These are phyloP conservation scores for Kwoniella europaea DNA, from an alignment of 768 basidiomycete species.

Conservation along the genomic window DNA sequence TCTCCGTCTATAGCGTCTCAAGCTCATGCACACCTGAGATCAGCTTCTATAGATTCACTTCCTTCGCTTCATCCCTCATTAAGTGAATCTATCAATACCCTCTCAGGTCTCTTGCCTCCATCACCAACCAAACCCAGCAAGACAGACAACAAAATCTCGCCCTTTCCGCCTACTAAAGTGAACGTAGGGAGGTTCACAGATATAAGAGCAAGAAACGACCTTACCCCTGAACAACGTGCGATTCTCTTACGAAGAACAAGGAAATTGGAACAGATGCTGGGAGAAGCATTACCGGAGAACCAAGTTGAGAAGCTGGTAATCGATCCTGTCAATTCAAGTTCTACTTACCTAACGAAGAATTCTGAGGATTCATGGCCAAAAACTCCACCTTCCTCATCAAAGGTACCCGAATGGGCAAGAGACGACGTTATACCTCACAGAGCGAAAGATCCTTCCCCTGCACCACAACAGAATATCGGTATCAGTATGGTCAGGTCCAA, in stretches of 20 bases:
- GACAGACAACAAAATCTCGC: not conserved
- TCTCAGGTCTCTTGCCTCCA: conserved; percentile 16
- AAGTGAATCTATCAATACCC: conserved; percentile 37
- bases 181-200: conserved; percentile 10
- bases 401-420: conserved; percentile 30
- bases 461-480: not conserved
- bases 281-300: conserved; percentile 34
- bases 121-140: conserved; percentile 4
- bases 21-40: conserved; percentile 5
- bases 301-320: conserved; percentile 34
- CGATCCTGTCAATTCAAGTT: conserved; percentile 24
- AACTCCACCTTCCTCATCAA: conserved; percentile 8
- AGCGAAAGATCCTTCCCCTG: not conserved
- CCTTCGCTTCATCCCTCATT: conserved; percentile 42
- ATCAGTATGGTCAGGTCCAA: not conserved
- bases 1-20: not conserved
- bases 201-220: conserved; percentile 27
- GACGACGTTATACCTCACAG: conserved; percentile 30
- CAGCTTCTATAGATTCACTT: conserved; percentile 31
- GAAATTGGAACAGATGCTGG: conserved; percentile 45
- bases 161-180: not conserved
- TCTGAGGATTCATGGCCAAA: conserved; percentile 21
- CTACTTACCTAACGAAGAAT: conserved; percentile 15
- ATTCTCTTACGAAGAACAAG: conserved; percentile 34
- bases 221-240: conserved; percentile 34